phyloP scores from a whole-genome alignment of 2,329 filamentous ascomycete genomes.

The Colletotrichum magnum region DNA sequence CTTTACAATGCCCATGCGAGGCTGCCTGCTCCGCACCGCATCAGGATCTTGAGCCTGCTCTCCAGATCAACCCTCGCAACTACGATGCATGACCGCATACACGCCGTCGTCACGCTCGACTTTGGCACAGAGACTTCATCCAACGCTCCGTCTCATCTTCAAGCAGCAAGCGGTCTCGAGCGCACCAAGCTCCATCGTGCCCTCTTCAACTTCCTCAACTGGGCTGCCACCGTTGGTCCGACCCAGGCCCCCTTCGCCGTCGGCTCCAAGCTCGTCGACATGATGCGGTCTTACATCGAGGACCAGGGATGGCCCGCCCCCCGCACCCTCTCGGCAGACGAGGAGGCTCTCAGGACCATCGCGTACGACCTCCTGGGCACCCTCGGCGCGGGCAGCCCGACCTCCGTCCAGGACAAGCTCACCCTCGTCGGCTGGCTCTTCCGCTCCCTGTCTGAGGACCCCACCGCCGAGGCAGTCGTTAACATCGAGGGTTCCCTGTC shows the following conservation, averaged over 20 bases:
- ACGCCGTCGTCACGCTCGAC: slow-evolving; percentile 78
- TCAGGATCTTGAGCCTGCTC: slow-evolving; percentile 81
- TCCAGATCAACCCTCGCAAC: slow-evolving; percentile 84
- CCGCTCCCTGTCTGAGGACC: slow-evolving; percentile 84
- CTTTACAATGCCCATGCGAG: slow-evolving; percentile 82
- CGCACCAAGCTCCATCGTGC: slow-evolving; percentile 84
- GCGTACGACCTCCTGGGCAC: slow-evolving; percentile 94
- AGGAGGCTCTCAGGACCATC: slow-evolving; percentile 74
- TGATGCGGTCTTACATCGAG: slow-evolving; percentile 81
- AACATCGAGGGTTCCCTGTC: slow-evolving; percentile 93
- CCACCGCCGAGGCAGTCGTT: slow-evolving; percentile 81
- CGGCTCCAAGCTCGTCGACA: slow-evolving; percentile 76
- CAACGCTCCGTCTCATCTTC: slow-evolving; percentile 45
- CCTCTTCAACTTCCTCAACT: slow-evolving; percentile 88
- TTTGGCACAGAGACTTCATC: slow-evolving; percentile 52
- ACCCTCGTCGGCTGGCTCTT: slow-evolving; percentile 82
- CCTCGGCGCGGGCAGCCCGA: slow-evolving; percentile 75
- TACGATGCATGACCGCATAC: slow-evolving; percentile 76
- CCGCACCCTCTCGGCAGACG: slow-evolving; percentile 68
- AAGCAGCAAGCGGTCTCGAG: slow-evolving; percentile 74
- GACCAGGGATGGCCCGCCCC: slow-evolving; percentile 86
- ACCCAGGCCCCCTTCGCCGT: slow-evolving; percentile 72
- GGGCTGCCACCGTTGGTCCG: slow-evolving; percentile 83
- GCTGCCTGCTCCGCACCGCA: slow-evolving; percentile 80
- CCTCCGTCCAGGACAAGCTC: slow-evolving; percentile 67